Evolutionary conservation across 345 rosid genomes (phyloP), one percentile per base, ranked within the genome.

Genomic region (Noccaea caerulescens): DNA sequence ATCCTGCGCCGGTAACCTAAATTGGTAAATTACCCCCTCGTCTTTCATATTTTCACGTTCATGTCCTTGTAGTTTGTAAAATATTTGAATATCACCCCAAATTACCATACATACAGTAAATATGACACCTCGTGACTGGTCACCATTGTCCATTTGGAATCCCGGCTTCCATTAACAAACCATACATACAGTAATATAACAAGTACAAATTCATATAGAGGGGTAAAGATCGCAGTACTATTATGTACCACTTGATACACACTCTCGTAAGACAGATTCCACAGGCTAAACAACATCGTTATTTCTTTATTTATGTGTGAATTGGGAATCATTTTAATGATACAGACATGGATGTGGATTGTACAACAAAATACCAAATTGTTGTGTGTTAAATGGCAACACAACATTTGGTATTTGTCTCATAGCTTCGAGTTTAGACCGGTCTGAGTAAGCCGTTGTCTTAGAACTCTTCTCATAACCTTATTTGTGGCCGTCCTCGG

Each of bases 401-500:
- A 58, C 66, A 63, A 54, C 46, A 20, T 9, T 53, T 44, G 23
- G 45, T 33, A 11, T 0, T 34, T 43, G 16, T 55, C 45, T 82
- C 70, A 88, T 9, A 94, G 83, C 78, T 82, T 94, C 14, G 96
- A 83, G 73, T 80, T 82, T 52, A 66, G 77, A 70, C 80, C 86
- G 5, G 68, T 71, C 67, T 81, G 80, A 33, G 80, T 65, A 4
- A 91, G 75, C 53, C 80, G 87, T 79, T 89, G 84, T 76, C 99
- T 73, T 83, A 94, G 60, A 46, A 91, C 84, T 83, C 99, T 83
- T 77, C 97, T 91, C 97, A 94, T 91, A 6, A 91, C 97, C 85
- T 94, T 94, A 76, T 91, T 91, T 34, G 93, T 56, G 0, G 97
- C 99, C 0, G 99, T 94, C 80, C 99, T 83, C 3, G 97, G 97